phyloP scores from a whole-genome alignment of 305 asterid species.

The Coffea humblotiana region DNA sequence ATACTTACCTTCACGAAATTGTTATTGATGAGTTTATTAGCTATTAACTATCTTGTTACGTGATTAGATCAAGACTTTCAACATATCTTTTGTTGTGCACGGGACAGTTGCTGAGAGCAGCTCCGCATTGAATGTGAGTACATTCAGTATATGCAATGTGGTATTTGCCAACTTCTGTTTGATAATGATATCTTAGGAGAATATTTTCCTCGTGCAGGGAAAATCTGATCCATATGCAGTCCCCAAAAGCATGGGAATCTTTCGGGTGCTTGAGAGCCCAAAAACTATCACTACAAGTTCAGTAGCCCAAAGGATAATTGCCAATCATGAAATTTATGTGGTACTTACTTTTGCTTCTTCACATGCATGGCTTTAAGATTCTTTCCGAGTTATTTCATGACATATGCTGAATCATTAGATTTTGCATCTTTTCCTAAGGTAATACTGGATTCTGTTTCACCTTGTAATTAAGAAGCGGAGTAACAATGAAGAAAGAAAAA shows the following conservation, averaged over 20 bases:
- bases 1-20: conserved; percentile 10
- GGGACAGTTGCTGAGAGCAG: conserved; percentile 77
- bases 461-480: not conserved
- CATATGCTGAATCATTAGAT: not conserved
- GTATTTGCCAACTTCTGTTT: not conserved
- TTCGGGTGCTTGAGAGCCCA: conserved; percentile 70
- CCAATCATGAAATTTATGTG: conserved; percentile 73
- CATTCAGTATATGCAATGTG: conserved; percentile 5
- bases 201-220: conserved; percentile 46
- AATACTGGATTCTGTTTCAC: not conserved
- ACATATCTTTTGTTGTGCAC: conserved; percentile 79
- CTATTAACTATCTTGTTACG: conserved; percentile 8
- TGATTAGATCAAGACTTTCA: conserved; percentile 70
- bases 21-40: conserved; percentile 16
- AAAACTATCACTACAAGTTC: conserved; percentile 72
- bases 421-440: not conserved
- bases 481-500: not conserved
- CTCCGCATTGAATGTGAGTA: conserved; percentile 57
- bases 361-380: not conserved
- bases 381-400: not conserved
- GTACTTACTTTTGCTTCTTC: conserved; percentile 34
- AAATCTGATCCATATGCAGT: conserved; percentile 64
- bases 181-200: not conserved
- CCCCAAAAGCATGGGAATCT: conserved; percentile 77
- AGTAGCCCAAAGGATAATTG: conserved; percentile 78